Percentiles rank a stretch among this genome's conserved stretches.
Evolutionary conservation across 805 yeast species (phyloP).

Genomic region (Ogataea glucozyma): DNA sequence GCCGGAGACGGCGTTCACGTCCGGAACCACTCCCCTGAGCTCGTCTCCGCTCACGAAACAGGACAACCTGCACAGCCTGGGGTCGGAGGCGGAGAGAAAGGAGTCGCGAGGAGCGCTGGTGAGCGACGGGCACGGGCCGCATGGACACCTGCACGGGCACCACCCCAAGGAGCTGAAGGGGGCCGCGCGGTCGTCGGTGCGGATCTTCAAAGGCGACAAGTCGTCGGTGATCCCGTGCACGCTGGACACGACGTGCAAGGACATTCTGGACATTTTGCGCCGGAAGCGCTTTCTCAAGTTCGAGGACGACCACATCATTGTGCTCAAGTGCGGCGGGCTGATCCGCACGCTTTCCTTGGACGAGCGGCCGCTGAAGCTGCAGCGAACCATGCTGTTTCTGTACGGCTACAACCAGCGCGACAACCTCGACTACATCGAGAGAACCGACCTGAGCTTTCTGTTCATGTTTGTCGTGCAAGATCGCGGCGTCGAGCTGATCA

Average conservation of each 20-base stretch:
- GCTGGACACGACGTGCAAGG: slow-evolving; percentile 73
- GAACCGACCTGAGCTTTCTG: slow-evolving; percentile 79
- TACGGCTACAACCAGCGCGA: slow-evolving; percentile 84
- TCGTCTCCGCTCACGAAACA: not conserved
- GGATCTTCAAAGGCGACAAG: slow-evolving; percentile 81
- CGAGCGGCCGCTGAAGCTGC: slow-evolving; percentile 78
- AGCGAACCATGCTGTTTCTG: slow-evolving; percentile 65
- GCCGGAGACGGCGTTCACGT: slow-evolving; percentile 17
- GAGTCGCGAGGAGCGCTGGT: slow-evolving; percentile 10
- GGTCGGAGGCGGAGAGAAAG: not conserved
- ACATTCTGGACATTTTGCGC: slow-evolving; percentile 67
- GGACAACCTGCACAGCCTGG: not conserved
- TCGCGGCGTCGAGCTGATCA: slow-evolving; percentile 45
- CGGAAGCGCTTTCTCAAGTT: slow-evolving; percentile 75
- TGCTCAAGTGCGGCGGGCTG: slow-evolving; percentile 72
- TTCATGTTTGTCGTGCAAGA: slow-evolving; percentile 83
- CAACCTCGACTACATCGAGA: slow-evolving; percentile 71
- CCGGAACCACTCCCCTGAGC: slow-evolving; percentile 9
- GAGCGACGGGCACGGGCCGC: slow-evolving; percentile 15
- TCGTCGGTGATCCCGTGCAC: slow-evolving; percentile 79
- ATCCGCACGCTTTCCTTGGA: slow-evolving; percentile 70
- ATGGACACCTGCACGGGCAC: slow-evolving; percentile 21
- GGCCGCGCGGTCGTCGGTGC: slow-evolving; percentile 42
- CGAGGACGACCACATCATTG: slow-evolving; percentile 71
- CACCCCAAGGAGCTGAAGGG: slow-evolving; percentile 31